These are phyloP conservation scores for Ambrosia artemisiifolia DNA, from an alignment of 129 eudicot genomes.

Conservation along the genomic window DNA sequence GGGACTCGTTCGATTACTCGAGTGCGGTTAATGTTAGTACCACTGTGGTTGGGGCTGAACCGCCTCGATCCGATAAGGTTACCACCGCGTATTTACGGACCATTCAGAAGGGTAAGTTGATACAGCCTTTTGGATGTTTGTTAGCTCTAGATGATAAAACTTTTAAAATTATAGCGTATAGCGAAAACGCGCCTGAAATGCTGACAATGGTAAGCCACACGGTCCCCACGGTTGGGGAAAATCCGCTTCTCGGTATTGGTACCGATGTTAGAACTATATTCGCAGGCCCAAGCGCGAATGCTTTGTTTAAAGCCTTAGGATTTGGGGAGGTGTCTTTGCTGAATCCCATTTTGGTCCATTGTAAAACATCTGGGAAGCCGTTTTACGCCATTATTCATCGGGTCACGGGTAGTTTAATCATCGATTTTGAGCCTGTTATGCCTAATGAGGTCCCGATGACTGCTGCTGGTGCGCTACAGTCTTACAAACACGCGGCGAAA, in stretches of 20 bases:
- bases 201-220: conserved; percentile 83
- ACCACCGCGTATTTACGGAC: conserved; percentile 85
- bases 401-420: conserved; percentile 76
- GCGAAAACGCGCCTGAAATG: conserved; percentile 93
- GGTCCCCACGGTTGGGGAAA: conserved; percentile 82
- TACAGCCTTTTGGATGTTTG: conserved; percentile 90
- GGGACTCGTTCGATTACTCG: conserved; percentile 80
- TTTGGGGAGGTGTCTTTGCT: conserved; percentile 82
- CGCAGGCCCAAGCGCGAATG: conserved; percentile 75
- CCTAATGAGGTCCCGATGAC: conserved; percentile 96
- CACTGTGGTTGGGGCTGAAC: conserved; percentile 25
- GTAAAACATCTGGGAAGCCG: conserved; percentile 91
- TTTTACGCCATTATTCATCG: conserved; percentile 84
- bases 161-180: conserved; percentile 70
- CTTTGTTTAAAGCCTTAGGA: conserved; percentile 71
- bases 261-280: conserved; percentile 78
- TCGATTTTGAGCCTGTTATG: conserved; percentile 97
- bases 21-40: conserved; percentile 56
- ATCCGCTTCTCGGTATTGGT: conserved; percentile 70
- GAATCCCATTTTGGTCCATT: conserved; percentile 85
- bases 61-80: conserved; percentile 55
- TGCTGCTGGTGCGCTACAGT: conserved; percentile 93
- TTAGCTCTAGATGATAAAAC: conserved; percentile 89
- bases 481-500: conserved; percentile 92
- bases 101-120: conserved; percentile 78